Percentiles rank a stretch among this genome's conserved stretches.
phyloP scores from a whole-genome alignment of 768 basidiomycete genomes.

The Crepidotus variabilis region DNA sequence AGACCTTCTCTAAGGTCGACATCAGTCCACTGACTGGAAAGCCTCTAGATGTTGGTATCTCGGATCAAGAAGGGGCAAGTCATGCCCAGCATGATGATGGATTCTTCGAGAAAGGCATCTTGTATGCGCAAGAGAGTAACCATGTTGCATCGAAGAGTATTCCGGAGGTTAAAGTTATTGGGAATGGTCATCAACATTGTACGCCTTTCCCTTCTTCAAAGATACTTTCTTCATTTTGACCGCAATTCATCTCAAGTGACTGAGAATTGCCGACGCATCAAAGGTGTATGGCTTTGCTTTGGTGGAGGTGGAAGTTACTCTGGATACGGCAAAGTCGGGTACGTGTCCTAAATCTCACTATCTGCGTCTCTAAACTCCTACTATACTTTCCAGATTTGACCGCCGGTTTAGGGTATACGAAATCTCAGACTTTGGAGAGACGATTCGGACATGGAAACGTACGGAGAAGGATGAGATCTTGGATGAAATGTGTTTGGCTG shows the following conservation, averaged over 20 bases:
- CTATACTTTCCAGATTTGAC: slow-evolving; percentile 59
- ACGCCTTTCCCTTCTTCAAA: slow-evolving; percentile 23
- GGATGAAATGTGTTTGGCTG: slow-evolving; percentile 61
- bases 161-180: slow-evolving; percentile 82
- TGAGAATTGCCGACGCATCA: slow-evolving; percentile 82
- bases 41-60: slow-evolving; percentile 65
- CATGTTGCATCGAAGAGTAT: slow-evolving; percentile 43
- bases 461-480: slow-evolving; percentile 67
- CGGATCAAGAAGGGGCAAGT: slow-evolving; percentile 55
- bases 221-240: neutral
- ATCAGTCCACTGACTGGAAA: slow-evolving; percentile 53
- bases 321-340: slow-evolving; percentile 79
- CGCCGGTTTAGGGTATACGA: slow-evolving; percentile 88
- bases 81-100: slow-evolving; percentile 70
- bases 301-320: slow-evolving; percentile 86
- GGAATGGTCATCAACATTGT: slow-evolving; percentile 91
- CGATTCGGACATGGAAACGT: slow-evolving; percentile 82
- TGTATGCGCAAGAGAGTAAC: slow-evolving; percentile 69
- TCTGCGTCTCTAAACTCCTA: neutral
- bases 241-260: slow-evolving; percentile 47
- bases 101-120: slow-evolving; percentile 80
- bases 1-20: slow-evolving; percentile 74
- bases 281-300: slow-evolving; percentile 91
- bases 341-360: slow-evolving; percentile 15
- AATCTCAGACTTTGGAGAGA: slow-evolving; percentile 88